A percentile compares a stretch with the other conserved stretches of the same genome.
Evolutionary conservation across 805 yeast genomes (phyloP).

Genomic region (Myxozyma nipponensis): DNA sequence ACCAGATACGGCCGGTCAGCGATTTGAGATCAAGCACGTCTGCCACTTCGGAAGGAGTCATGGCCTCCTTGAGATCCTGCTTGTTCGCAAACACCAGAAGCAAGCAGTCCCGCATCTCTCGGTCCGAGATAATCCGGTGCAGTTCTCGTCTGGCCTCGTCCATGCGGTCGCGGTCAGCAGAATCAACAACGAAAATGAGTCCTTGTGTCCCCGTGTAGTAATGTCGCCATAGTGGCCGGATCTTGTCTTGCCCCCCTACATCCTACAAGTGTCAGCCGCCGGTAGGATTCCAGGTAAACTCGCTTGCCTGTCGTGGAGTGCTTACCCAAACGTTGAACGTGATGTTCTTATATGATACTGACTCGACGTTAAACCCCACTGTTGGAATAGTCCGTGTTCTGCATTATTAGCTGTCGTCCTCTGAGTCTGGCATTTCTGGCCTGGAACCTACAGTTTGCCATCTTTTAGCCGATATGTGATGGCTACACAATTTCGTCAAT

Average conservation of each 20-base stretch:
- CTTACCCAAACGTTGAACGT: slow-evolving; percentile 73
- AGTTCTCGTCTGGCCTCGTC: slow-evolving; percentile 97
- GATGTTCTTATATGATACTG: slow-evolving; percentile 73
- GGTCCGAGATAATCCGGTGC: slow-evolving; percentile 97
- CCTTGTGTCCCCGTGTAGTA: slow-evolving; percentile 99
- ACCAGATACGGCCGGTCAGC: slow-evolving; percentile 98
- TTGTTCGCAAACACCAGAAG: slow-evolving; percentile 95
- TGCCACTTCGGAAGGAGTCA: slow-evolving; percentile 98
- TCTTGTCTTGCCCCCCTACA: slow-evolving; percentile 99
- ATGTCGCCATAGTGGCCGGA: slow-evolving; percentile 98
- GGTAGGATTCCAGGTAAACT: not conserved
- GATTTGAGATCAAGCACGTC: slow-evolving; percentile 96
- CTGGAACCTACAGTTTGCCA: slow-evolving; percentile 12
- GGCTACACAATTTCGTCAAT: too few relatives aligned
- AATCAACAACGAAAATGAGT: slow-evolving; percentile 95
- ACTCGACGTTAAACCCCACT: slow-evolving; percentile 69
- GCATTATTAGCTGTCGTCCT: too few relatives aligned
- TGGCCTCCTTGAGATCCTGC: slow-evolving; percentile 98
- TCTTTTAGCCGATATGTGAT: slow-evolving; percentile 66
- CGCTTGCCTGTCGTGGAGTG: too few relatives aligned
- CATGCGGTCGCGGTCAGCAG: slow-evolving; percentile 96
- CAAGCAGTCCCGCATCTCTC: slow-evolving; percentile 94
- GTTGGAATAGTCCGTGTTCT: slow-evolving; percentile 74
- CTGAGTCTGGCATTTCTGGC: too few relatives aligned
- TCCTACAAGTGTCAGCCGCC: slow-evolving; percentile 46